phyloP scores from a whole-genome alignment of 371 early-diverging fungal species.

The Nematocida sp. region DNA sequence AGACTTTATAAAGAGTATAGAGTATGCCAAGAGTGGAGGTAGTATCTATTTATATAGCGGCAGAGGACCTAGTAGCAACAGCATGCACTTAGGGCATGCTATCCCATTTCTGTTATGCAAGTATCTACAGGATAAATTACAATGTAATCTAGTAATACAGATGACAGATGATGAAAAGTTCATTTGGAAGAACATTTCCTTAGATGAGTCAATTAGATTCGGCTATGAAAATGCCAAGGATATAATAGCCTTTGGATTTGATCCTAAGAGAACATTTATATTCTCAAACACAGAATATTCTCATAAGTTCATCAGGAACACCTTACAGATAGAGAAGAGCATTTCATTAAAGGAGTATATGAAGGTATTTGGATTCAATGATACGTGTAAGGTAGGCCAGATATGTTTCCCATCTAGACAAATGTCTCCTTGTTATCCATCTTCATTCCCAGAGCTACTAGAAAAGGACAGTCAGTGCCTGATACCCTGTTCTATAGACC shows the following conservation, averaged over 20 bases:
- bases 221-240: constrained; percentile 82
- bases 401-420: constrained; percentile 60
- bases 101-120: constrained; percentile 94
- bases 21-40: constrained; percentile 75
- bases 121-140: constrained; percentile 89
- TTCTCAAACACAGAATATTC: constrained; percentile 85
- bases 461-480: constrained; percentile 78
- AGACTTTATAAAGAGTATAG: constrained; percentile 79
- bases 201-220: constrained; percentile 76
- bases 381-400: constrained; percentile 57
- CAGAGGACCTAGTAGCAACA: constrained; percentile 87
- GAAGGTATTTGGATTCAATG: constrained; percentile 62
- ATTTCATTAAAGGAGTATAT: constrained; percentile 61
- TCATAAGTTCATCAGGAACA: constrained; percentile 67
- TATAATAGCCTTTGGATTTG: constrained; percentile 93
- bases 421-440: constrained; percentile 62
- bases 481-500: constrained; percentile 97
- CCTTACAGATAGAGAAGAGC: constrained; percentile 52
- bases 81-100: constrained; percentile 97
- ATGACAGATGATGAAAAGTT: constrained; percentile 99
- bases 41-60: constrained; percentile 98
- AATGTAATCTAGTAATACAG: constrained; percentile 89
- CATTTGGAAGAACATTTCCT: constrained; percentile 77
- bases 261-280: constrained; percentile 93
- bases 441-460: constrained; percentile 54